A percentile compares a stretch with the other conserved stretches of the same genome.
Conservation (phyloP, 768 basidiomycete species). For the Suillus tomentosus region DNA sequence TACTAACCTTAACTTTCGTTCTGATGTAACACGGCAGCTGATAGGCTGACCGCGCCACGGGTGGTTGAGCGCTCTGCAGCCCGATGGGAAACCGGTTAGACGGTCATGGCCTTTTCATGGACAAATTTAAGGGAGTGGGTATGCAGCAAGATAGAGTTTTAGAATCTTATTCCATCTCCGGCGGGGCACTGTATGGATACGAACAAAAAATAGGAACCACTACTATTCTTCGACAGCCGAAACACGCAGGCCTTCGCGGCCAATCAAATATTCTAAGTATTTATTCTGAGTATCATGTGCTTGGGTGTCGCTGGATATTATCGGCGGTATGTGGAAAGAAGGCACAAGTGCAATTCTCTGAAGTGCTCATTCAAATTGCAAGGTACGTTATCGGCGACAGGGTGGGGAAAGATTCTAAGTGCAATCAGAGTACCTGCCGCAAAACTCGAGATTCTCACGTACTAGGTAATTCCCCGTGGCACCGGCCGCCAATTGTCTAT, state of each 20-base stretch:
- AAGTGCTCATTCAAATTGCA: neutral
- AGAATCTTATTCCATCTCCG: constrained; percentile 22
- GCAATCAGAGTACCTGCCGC: constrained; percentile 2
- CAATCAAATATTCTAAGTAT: neutral
- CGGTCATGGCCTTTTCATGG: constrained; percentile 28
- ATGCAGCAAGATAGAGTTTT: constrained; percentile 32
- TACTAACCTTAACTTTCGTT: constrained; percentile 31
- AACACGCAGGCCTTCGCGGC: neutral
- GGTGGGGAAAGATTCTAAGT: constrained; percentile 1
- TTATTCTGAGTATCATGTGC: too few relatives aligned
- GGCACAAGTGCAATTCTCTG: neutral
- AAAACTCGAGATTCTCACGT: constrained; percentile 6
- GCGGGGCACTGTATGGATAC: constrained; percentile 7
- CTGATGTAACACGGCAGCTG: constrained; percentile 38
- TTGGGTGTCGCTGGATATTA: neutral
- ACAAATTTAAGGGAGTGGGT: constrained; percentile 20
- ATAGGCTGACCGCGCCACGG: constrained; percentile 16
- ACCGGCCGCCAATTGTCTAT: neutral
- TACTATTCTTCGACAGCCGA: neutral
- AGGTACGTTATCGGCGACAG: constrained; percentile 8
- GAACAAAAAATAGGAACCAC: constrained; percentile 5
- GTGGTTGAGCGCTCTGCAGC: constrained; percentile 26
- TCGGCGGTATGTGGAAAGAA: constrained; percentile 5
- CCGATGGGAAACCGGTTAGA: constrained; percentile 28
- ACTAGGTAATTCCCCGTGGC: neutral